Percentiles rank a stretch among this genome's conserved stretches.
Evolutionary conservation across 768 basidiomycete genomes (phyloP).

Genomic region (Tremella mesenterica): DNA sequence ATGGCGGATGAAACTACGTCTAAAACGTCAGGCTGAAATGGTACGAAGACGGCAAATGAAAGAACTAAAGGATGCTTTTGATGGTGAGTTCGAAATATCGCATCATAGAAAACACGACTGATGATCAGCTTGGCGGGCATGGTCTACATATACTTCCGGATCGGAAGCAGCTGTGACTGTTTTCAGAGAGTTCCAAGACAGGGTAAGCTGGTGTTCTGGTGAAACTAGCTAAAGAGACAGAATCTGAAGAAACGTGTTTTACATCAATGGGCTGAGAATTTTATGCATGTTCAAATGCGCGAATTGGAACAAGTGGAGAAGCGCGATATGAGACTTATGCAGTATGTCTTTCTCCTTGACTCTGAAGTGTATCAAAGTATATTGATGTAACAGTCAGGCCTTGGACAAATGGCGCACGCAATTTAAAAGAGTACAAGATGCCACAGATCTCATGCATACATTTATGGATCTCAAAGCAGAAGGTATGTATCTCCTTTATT

Average conservation of each 20-base stretch:
- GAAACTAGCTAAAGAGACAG: conserved; percentile 5
- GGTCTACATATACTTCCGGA: background rate
- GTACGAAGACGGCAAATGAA: conserved; percentile 10
- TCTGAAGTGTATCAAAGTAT: too few species aligned
- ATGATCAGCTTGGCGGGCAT: background rate
- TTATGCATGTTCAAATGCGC: conserved; percentile 31
- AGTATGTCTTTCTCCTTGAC: too few species aligned
- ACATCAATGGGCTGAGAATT: conserved; percentile 22
- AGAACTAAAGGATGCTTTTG: conserved; percentile 12
- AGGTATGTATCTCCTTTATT: too few species aligned
- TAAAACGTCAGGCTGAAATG: conserved; percentile 9
- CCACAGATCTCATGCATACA: conserved; percentile 6
- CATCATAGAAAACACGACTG: background rate
- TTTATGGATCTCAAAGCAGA: conserved; percentile 9
- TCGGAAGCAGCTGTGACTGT: background rate
- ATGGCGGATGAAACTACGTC: conserved; percentile 13
- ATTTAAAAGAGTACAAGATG: background rate
- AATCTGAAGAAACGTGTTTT: conserved; percentile 6
- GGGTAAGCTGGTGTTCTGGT: conserved; percentile 7
- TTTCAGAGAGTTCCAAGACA: conserved; percentile 1
- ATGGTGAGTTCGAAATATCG: background rate
- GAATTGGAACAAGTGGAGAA: conserved; percentile 24
- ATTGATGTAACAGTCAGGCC: too few species aligned
- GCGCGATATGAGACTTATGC: too few species aligned
- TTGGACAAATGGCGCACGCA: conserved; percentile 9